Evolutionary conservation across 1,284 basidiomycete species (phyloP).

Genomic region (Tilletiopsis washingtonensis): DNA sequence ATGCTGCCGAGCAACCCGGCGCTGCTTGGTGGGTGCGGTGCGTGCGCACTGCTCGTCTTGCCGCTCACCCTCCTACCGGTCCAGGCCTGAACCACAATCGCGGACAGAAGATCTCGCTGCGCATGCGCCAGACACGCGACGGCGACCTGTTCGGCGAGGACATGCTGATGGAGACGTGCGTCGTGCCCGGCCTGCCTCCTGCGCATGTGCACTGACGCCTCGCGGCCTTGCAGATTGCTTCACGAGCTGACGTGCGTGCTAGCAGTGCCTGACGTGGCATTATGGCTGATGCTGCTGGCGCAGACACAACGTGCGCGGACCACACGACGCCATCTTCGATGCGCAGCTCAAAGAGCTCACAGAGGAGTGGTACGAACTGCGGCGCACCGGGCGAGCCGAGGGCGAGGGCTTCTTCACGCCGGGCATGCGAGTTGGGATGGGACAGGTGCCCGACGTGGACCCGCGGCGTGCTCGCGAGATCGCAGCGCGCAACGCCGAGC

Average conservation of each 20-base stretch:
- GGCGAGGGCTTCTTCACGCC: slow-evolving; percentile 18
- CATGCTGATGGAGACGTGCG: slow-evolving; percentile 14
- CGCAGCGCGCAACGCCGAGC: slow-evolving; percentile 4
- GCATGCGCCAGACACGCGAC: slow-evolving; percentile 11
- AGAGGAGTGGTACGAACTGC: slow-evolving; percentile 13
- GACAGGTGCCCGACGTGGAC: background rate
- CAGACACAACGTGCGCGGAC: slow-evolving; percentile 27
- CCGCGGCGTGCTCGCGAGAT: background rate
- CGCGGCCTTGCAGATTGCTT: slow-evolving; percentile 21
- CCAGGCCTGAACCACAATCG: slow-evolving; percentile 22
- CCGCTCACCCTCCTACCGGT: too few species aligned
- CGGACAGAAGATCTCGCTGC: slow-evolving; percentile 24
- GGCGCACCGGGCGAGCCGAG: slow-evolving; percentile 3
- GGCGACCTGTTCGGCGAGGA: slow-evolving; percentile 9
- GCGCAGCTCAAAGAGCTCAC: slow-evolving; percentile 14
- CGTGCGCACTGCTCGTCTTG: too few species aligned
- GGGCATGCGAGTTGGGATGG: background rate
- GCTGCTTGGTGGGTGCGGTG: slow-evolving; percentile 9
- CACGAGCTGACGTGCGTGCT: too few species aligned
- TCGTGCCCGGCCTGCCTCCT: too few species aligned
- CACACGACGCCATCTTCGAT: slow-evolving; percentile 25
- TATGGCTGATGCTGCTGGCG: too few species aligned
- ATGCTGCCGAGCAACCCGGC: slow-evolving; percentile 12
- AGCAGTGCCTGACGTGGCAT: too few species aligned
- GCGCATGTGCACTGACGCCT: background rate